Conservation (phyloP, 2,329 filamentous ascomycete species). For the Myriosclerotinia curreyana region DNA sequence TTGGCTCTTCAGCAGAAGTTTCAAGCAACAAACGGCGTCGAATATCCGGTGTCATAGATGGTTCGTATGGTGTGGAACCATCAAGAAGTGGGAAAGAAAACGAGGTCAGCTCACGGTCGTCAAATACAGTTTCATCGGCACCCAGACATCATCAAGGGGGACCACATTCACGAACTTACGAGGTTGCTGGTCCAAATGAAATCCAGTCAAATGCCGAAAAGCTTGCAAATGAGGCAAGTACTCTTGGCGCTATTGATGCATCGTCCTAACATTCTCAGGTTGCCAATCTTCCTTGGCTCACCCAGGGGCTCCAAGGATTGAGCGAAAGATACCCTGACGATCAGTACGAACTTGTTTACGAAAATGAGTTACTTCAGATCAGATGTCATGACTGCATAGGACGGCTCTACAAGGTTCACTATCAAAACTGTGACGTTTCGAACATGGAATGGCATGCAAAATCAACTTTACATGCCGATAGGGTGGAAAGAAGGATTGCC, state of each 20-base stretch:
- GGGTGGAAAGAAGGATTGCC: conserved; percentile 11
- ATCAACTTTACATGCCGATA: conserved; percentile 6
- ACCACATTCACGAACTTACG: neutral
- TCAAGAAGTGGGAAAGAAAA: neutral
- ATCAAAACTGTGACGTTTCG: conserved; percentile 20
- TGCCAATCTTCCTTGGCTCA: conserved; percentile 20
- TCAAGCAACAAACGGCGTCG: conserved; percentile 7
- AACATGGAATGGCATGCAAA: conserved; percentile 21
- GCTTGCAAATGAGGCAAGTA: conserved; percentile 7
- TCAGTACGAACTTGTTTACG: conserved; percentile 13
- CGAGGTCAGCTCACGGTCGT: neutral
- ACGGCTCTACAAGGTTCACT: conserved; percentile 19
- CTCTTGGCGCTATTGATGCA: neutral
- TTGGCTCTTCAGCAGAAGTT: conserved; percentile 7
- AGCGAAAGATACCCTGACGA: conserved; percentile 18
- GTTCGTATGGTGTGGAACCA: neutral
- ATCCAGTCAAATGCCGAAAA: neutral
- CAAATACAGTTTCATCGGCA: neutral
- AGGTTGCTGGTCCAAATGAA: neutral
- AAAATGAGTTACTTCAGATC: conserved; percentile 8
- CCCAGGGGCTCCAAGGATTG: conserved; percentile 14
- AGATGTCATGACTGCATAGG: conserved; percentile 17
- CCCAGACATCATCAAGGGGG: neutral
- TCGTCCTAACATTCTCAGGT: conserved; percentile 6
- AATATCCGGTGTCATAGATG: neutral